phyloP scores from a whole-genome alignment of 257 asterid species.

The Fraxinus anomala region DNA sequence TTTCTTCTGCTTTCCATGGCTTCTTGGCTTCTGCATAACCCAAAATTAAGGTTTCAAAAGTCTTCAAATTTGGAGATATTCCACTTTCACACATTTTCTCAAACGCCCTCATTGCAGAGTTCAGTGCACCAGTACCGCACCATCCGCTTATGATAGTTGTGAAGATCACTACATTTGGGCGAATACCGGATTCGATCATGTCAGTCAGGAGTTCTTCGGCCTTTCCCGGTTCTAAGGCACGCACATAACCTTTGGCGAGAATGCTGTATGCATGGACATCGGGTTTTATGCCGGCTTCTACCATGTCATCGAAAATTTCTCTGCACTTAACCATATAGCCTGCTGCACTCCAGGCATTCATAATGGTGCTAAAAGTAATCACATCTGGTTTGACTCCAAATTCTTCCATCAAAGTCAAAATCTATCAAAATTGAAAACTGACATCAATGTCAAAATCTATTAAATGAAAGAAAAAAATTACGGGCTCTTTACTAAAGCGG shows the following conservation, averaged over 20 bases:
- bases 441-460: conserved; percentile 7
- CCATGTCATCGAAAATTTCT: conserved; percentile 67
- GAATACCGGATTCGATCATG: conserved; percentile 44
- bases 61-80: conserved; percentile 55
- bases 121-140: conserved; percentile 55
- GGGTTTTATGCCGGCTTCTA: conserved; percentile 57
- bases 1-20: conserved; percentile 65
- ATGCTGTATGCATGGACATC: conserved; percentile 63
- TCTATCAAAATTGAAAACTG: conserved; percentile 35
- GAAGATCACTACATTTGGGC: conserved; percentile 62
- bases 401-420: conserved; percentile 61
- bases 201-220: conserved; percentile 58
- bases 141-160: conserved; percentile 71
- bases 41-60: conserved; percentile 64
- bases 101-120: conserved; percentile 50
- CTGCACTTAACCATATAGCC: conserved; percentile 66
- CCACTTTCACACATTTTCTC: conserved; percentile 51
- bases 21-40: conserved; percentile 59
- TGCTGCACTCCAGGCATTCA: conserved; percentile 73
- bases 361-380: conserved; percentile 67
- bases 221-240: conserved; percentile 61
- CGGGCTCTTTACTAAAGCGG: background rate
- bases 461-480: background rate
- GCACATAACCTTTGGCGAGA: conserved; percentile 68
- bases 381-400: conserved; percentile 63